Evolutionary conservation across 495 filamentous ascomycete genomes (phyloP).

Genomic region (Aspergillus mulundensis): DNA sequence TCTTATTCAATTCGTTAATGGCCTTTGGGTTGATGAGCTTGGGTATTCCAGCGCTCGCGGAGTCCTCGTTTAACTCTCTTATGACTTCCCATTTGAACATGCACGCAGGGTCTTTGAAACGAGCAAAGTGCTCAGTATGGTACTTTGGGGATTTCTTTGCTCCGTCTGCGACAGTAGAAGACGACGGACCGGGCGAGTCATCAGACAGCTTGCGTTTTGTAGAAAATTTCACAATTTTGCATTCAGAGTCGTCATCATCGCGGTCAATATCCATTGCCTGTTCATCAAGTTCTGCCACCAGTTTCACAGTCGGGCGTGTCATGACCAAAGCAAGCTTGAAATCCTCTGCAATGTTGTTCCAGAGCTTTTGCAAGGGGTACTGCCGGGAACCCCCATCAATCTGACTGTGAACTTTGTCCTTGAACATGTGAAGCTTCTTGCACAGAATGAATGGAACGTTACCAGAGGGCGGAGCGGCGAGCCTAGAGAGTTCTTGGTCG

Average conservation of each 20-base stretch:
- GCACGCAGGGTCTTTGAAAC: constrained; percentile 12
- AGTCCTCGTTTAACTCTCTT: constrained; percentile 33
- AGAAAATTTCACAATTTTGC: constrained; percentile 20
- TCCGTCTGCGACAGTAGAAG: background rate
- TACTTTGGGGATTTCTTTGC: constrained; percentile 9
- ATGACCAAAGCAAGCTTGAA: constrained; percentile 32
- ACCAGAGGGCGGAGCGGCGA: constrained; percentile 53
- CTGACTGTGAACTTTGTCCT: constrained; percentile 26
- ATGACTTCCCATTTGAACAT: constrained; percentile 33
- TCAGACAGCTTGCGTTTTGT: constrained; percentile 22
- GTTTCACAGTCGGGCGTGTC: constrained; percentile 31
- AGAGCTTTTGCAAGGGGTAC: constrained; percentile 35
- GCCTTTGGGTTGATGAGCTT: constrained; percentile 42
- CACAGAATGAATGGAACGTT: constrained; percentile 35
- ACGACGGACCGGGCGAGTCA: background rate
- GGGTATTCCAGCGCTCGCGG: constrained; percentile 32
- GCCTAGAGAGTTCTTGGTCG: constrained; percentile 38
- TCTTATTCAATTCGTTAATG: constrained; percentile 34
- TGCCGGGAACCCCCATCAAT: constrained; percentile 32
- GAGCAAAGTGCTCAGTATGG: constrained; percentile 14
- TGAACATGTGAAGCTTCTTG: constrained; percentile 30
- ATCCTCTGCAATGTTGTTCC: constrained; percentile 31
- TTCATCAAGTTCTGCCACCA: constrained; percentile 15
- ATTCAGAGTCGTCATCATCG: constrained; percentile 25
- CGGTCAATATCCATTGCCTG: background rate